A percentile compares a stretch with the other conserved stretches of the same genome.
phyloP scores from a whole-genome alignment of 306 rosid species.

The Trifolium repens region DNA sequence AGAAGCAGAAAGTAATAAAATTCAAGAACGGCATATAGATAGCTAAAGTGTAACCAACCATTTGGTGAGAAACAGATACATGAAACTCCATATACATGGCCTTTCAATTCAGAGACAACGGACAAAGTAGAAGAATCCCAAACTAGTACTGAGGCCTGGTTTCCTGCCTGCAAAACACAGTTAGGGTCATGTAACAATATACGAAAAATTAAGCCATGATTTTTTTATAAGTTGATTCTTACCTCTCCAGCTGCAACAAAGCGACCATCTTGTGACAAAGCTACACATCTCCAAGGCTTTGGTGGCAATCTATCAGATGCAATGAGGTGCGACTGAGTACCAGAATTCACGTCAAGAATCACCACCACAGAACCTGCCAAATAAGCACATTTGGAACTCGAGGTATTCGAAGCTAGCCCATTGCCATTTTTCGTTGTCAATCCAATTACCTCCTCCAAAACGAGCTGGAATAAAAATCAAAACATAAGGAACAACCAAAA shows the following conservation, averaged over 20 bases:
- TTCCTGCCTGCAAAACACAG: constrained; percentile 64
- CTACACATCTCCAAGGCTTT: constrained; percentile 72
- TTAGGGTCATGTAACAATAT: constrained; percentile 27
- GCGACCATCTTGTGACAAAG: constrained; percentile 66
- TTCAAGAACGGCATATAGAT: constrained; percentile 30
- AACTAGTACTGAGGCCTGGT: constrained; percentile 69
- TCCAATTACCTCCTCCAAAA: constrained; percentile 74
- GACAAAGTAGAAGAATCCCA: constrained; percentile 61
- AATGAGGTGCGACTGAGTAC: constrained; percentile 65
- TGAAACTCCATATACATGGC: constrained; percentile 63
- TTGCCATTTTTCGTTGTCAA: constrained; percentile 62
- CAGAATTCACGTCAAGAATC: constrained; percentile 58
- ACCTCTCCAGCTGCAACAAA: constrained; percentile 85
- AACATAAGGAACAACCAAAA: constrained; percentile 12
- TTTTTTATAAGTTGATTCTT: constrained; percentile 24
- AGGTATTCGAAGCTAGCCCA: constrained; percentile 62
- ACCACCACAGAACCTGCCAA: constrained; percentile 74
- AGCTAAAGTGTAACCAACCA: constrained; percentile 54
- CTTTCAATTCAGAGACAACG: constrained; percentile 64
- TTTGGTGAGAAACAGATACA: constrained; percentile 81
- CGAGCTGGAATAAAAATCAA: constrained; percentile 47
- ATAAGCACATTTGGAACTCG: constrained; percentile 58
- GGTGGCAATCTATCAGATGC: constrained; percentile 60
- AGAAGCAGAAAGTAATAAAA: constrained; percentile 32
- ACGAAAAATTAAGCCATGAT: constrained; percentile 25